Conservation (phyloP, 345 rosid genomes). For the Erodium maritimum region DNA sequence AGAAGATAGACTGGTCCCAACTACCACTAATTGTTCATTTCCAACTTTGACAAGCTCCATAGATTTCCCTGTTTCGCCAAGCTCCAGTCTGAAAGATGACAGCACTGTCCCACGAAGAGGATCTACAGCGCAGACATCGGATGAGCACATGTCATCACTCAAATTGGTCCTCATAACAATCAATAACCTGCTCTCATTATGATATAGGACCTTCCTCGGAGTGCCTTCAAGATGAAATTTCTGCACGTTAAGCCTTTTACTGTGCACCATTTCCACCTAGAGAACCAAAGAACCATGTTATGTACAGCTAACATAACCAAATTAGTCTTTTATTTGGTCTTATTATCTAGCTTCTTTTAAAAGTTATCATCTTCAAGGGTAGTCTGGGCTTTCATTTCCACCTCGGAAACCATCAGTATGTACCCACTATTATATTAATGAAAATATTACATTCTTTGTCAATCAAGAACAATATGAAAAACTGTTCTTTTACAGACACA, state of each 20-base stretch:
- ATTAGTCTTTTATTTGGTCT: not conserved
- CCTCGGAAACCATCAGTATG: too few species aligned
- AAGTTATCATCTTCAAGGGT: too few species aligned
- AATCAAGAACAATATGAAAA: too few species aligned
- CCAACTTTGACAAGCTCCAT: conserved; percentile 85
- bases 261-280: conserved; percentile 92
- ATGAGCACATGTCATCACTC: conserved; percentile 38
- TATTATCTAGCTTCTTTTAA: too few species aligned
- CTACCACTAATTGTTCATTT: conserved; percentile 70
- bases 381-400: too few species aligned
- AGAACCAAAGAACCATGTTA: conserved; percentile 7
- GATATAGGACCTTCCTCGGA: conserved; percentile 84
- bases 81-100: conserved; percentile 60
- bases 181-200: conserved; percentile 70
- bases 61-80: conserved; percentile 80
- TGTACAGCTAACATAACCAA: not conserved
- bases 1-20: conserved; percentile 79
- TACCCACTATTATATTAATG: too few species aligned
- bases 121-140: conserved; percentile 86
- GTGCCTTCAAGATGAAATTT: conserved; percentile 95
- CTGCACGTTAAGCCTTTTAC: conserved; percentile 81
- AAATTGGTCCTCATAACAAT: conserved; percentile 91
- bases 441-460: too few species aligned
- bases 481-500: too few species aligned
- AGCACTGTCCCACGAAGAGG: conserved; percentile 67